Evolutionary conservation across 2,329 filamentous ascomycete genomes (phyloP).

Genomic region (Colletotrichum godetiae): DNA sequence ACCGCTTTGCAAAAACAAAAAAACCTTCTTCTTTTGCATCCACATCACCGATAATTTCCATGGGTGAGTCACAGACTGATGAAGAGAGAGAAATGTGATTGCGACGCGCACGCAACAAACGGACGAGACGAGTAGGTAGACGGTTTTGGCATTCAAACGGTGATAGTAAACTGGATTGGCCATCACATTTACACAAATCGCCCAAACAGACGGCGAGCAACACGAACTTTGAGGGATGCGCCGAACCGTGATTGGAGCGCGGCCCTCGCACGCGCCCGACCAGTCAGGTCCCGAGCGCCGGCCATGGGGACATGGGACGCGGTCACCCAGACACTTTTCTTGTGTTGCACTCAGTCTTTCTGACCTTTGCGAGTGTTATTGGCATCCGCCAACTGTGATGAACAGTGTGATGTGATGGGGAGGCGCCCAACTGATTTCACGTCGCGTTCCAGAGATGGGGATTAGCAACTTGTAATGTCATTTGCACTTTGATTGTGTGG

Average conservation of each 20-base stretch:
- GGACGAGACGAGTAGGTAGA: not conserved
- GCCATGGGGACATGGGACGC: slow-evolving; percentile 19
- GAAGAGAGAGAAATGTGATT: not conserved
- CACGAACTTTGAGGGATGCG: slow-evolving; percentile 16
- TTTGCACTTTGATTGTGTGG: not conserved
- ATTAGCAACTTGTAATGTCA: not conserved
- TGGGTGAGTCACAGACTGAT: slow-evolving; percentile 2
- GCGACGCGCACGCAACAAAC: not conserved
- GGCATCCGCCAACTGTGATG: not conserved
- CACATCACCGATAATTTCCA: not conserved
- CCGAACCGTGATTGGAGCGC: slow-evolving; percentile 33
- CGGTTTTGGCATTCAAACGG: not conserved
- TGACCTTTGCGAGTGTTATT: not conserved
- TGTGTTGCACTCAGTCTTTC: not conserved
- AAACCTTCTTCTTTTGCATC: not conserved
- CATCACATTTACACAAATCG: not conserved
- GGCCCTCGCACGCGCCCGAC: slow-evolving; percentile 14
- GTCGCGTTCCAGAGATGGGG: not conserved
- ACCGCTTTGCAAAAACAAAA: not conserved
- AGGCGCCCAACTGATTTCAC: not conserved
- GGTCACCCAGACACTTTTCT: slow-evolving; percentile 2
- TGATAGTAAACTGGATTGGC: not conserved
- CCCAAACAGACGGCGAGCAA: not conserved
- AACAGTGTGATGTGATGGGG: slow-evolving; percentile 6
- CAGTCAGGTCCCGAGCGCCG: slow-evolving; percentile 27